phyloP scores from a whole-genome alignment of 2,329 filamentous ascomycete species.

The Periglandula ipomoeae region DNA sequence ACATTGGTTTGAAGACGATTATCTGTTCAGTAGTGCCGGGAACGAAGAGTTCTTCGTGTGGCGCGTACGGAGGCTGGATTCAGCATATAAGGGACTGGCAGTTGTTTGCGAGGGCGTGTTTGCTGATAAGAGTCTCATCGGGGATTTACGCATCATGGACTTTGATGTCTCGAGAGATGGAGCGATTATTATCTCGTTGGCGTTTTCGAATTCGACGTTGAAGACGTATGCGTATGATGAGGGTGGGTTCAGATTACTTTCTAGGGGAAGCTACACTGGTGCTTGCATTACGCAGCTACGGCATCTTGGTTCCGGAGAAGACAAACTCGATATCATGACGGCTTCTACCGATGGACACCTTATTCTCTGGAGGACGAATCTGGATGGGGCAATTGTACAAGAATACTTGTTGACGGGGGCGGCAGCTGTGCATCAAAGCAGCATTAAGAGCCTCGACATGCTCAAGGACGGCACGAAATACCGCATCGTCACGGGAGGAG shows the following conservation, averaged over 20 bases:
- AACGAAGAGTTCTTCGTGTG: slow-evolving; percentile 87
- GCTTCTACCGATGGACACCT: slow-evolving; percentile 76
- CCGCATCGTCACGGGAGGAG: slow-evolving; percentile 67
- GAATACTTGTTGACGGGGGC: slow-evolving; percentile 22
- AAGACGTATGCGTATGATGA: slow-evolving; percentile 47
- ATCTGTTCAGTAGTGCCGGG: slow-evolving; percentile 79
- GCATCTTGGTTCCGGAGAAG: slow-evolving; percentile 26
- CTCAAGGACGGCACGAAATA: slow-evolving; percentile 20
- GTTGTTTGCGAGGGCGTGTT: slow-evolving; percentile 48
- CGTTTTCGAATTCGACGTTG: slow-evolving; percentile 75
- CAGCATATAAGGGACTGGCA: slow-evolving; percentile 39
- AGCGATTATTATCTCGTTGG: slow-evolving; percentile 48
- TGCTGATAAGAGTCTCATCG: slow-evolving; percentile 37
- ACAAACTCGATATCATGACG: slow-evolving; percentile 43
- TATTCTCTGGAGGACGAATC: slow-evolving; percentile 21
- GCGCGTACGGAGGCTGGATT: slow-evolving; percentile 50
- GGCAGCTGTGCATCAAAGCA: slow-evolving; percentile 63
- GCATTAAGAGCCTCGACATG: slow-evolving; percentile 59
- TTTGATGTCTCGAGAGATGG: slow-evolving; percentile 49
- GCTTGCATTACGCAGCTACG: slow-evolving; percentile 64
- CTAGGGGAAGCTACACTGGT: slow-evolving; percentile 53
- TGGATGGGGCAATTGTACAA: slow-evolving; percentile 1
- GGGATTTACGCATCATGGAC: slow-evolving; percentile 71
- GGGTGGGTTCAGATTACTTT: slow-evolving; percentile 39
- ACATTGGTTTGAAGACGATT: slow-evolving; percentile 61